Evolutionary conservation across 345 rosid species (phyloP).

Genomic region (Eucalyptus leucophloia): DNA sequence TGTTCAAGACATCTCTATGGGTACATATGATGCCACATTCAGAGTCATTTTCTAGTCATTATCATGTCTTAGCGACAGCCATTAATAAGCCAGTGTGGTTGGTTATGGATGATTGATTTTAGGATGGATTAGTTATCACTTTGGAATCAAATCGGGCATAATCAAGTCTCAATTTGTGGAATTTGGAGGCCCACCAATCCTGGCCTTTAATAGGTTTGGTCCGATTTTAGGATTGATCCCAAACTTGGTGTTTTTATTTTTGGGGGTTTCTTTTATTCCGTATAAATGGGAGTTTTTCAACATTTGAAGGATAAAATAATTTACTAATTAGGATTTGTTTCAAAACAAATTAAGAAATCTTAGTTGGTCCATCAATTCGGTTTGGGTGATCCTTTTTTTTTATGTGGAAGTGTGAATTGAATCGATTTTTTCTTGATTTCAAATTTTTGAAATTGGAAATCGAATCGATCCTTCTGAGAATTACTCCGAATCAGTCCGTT

Average conservation of each 20-base stretch:
- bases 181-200: not conserved
- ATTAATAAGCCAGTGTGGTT: not conserved
- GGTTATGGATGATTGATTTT: not conserved
- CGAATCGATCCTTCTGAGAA: fast-evolving
- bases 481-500: fast-evolving
- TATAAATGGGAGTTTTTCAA: not conserved
- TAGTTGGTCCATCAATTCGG: not conserved
- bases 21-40: not conserved
- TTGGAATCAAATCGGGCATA: not conserved
- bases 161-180: not conserved
- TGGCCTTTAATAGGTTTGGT: not conserved
- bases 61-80: not conserved
- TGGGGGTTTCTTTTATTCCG: too few species aligned
- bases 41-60: not conserved
- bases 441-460: too few species aligned
- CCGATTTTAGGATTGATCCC: not conserved
- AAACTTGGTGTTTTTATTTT: too few species aligned
- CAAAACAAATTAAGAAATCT: not conserved
- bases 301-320: too few species aligned
- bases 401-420: not conserved
- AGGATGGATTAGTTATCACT: not conserved
- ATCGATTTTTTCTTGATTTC: not conserved
- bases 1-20: not conserved
- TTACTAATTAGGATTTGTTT: not conserved
- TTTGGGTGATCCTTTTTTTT: not conserved